Conservation (phyloP, 768 basidiomycete genomes). For the Russula virescens region DNA sequence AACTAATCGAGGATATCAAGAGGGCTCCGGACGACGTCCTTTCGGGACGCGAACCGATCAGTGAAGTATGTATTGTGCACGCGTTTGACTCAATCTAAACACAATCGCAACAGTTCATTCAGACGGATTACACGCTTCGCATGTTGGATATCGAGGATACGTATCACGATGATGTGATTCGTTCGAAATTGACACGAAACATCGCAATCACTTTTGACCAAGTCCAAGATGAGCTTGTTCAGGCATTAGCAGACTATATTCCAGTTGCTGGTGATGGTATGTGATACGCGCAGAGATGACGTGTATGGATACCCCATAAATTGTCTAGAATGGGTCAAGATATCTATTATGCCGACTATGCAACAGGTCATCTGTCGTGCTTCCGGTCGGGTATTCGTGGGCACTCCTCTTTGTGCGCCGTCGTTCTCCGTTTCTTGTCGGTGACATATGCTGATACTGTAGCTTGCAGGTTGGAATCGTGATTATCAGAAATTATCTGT, state of each 20-base stretch:
- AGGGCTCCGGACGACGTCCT: background rate
- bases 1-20: too few relatives aligned
- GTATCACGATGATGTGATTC: slow-evolving; percentile 31
- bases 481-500: too few relatives aligned
- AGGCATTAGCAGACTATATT: slow-evolving; percentile 38
- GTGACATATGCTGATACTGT: background rate
- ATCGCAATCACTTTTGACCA: too few relatives aligned
- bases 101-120: background rate
- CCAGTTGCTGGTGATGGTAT: slow-evolving; percentile 22
- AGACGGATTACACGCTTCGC: slow-evolving; percentile 27
- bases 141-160: slow-evolving; percentile 28
- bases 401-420: slow-evolving; percentile 36
- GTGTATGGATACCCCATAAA: too few relatives aligned
- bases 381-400: slow-evolving; percentile 33
- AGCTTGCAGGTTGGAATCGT: too few relatives aligned
- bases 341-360: slow-evolving; percentile 24
- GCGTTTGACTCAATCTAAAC: background rate
- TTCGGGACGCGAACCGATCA: background rate
- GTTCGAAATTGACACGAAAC: too few relatives aligned
- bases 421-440: background rate
- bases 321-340: slow-evolving; percentile 34
- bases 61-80: background rate
- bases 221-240: slow-evolving; percentile 42
- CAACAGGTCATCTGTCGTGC: background rate
- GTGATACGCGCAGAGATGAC: background rate